phyloP scores from a whole-genome alignment of 2,329 filamentous ascomycete species.

The Didymella pomorum region DNA sequence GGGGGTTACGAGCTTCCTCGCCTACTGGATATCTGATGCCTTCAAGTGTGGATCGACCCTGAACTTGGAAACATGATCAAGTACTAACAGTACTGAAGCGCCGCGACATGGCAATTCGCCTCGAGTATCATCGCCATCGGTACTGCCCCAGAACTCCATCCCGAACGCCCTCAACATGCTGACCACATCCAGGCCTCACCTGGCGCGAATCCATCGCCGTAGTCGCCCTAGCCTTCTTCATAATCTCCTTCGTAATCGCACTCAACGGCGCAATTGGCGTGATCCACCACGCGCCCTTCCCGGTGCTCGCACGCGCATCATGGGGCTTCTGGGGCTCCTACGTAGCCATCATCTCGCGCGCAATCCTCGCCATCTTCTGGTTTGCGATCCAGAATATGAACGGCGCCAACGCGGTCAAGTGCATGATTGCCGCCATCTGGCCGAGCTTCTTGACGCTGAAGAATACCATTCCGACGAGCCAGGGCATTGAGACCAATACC shows the following conservation, averaged over 20 bases:
- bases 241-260: slow-evolving; percentile 67
- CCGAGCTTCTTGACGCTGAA: slow-evolving; percentile 63
- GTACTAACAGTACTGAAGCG: slow-evolving; percentile 30
- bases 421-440: slow-evolving; percentile 65
- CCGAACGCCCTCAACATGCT: not conserved
- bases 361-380: slow-evolving; percentile 67
- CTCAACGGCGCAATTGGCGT: slow-evolving; percentile 63
- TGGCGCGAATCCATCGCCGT: slow-evolving; percentile 65
- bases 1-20: slow-evolving; percentile 57
- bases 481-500: slow-evolving; percentile 65
- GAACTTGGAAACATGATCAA: not conserved
- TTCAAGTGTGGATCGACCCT: slow-evolving; percentile 52
- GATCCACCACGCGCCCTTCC: slow-evolving; percentile 62
- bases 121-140: slow-evolving; percentile 50
- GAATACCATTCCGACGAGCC: slow-evolving; percentile 60
- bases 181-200: slow-evolving; percentile 54
- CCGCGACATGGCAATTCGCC: slow-evolving; percentile 63
- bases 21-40: slow-evolving; percentile 62
- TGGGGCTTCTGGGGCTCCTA: slow-evolving; percentile 68
- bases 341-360: slow-evolving; percentile 62
- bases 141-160: slow-evolving; percentile 14
- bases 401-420: slow-evolving; percentile 62
- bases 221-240: slow-evolving; percentile 60
- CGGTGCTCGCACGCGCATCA: slow-evolving; percentile 63
- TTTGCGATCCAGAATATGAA: slow-evolving; percentile 72